Evolutionary conservation across 306 rosid genomes (phyloP).

Genomic region (Prunus persica): DNA sequence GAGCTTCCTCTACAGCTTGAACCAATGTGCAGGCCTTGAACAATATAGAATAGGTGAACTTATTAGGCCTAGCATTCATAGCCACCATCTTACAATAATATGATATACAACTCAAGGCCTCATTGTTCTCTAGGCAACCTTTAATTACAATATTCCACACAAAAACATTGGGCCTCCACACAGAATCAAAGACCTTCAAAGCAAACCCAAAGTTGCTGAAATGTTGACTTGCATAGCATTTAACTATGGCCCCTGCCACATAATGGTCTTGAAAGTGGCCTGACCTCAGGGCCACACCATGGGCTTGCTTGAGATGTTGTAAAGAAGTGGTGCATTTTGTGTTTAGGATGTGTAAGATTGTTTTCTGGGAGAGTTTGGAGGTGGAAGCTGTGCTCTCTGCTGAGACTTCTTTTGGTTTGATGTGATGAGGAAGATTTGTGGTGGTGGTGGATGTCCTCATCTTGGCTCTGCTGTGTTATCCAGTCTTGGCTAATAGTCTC

Average conservation of each 20-base stretch:
- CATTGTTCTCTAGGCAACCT: constrained; percentile 45
- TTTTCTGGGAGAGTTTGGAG: constrained; percentile 48
- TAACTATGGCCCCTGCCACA: constrained; percentile 49
- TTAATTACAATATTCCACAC: constrained; percentile 53
- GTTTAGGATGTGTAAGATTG: constrained; percentile 42
- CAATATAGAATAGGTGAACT: constrained; percentile 55
- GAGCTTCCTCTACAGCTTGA: constrained; percentile 42
- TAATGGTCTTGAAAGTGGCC: constrained; percentile 58
- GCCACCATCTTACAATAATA: constrained; percentile 40
- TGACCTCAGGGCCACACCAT: constrained; percentile 40
- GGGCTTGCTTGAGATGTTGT: constrained; percentile 45
- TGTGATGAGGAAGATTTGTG: constrained; percentile 31
- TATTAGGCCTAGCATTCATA: constrained; percentile 48
- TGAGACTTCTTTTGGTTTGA: constrained; percentile 17
- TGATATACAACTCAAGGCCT: constrained; percentile 31
- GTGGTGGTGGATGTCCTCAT: constrained; percentile 37
- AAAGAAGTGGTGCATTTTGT: constrained; percentile 39
- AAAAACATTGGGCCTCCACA: constrained; percentile 57
- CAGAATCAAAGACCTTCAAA: constrained; percentile 41
- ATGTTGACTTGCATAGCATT: constrained; percentile 37
- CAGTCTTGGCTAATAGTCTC: background rate
- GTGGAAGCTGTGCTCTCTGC: constrained; percentile 18
- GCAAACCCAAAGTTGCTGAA: constrained; percentile 38
- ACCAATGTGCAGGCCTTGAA: constrained; percentile 48
- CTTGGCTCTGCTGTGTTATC: constrained; percentile 15